A percentile compares a stretch with the other conserved stretches of the same genome.
Evolutionary conservation across 2,329 filamentous ascomycete genomes (phyloP).

Genomic region (Clarireedia hainanense): DNA sequence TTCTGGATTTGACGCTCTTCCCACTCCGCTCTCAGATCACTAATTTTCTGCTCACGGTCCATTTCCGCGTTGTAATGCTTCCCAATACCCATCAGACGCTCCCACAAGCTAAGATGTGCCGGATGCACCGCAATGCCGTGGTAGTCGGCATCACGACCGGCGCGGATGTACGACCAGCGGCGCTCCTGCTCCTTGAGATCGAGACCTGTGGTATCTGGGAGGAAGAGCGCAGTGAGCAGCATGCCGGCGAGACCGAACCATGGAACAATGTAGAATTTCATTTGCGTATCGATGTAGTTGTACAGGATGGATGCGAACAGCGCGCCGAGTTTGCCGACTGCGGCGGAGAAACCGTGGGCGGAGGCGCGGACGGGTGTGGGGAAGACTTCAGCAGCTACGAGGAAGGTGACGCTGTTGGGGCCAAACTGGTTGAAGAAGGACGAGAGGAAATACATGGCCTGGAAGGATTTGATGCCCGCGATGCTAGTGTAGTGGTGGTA

Average conservation of each 20-base stretch:
- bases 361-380: constrained; percentile 88
- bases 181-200: constrained; percentile 97
- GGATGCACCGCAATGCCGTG: constrained; percentile 90
- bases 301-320: constrained; percentile 82
- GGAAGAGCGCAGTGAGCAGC: constrained; percentile 73
- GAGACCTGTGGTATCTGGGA: constrained; percentile 94
- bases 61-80: constrained; percentile 77
- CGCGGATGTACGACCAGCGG: constrained; percentile 79
- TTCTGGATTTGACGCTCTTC: constrained; percentile 44
- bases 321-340: constrained; percentile 80
- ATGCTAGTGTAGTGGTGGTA: constrained; percentile 73
- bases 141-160: constrained; percentile 72
- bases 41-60: constrained; percentile 78
- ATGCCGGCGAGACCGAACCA: constrained; percentile 92
- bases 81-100: constrained; percentile 68
- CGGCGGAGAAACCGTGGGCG: constrained; percentile 91
- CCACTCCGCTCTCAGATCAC: constrained; percentile 67
- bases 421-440: constrained; percentile 99
- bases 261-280: constrained; percentile 85
- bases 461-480: constrained; percentile 75
- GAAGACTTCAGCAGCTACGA: constrained; percentile 93
- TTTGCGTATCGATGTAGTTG: constrained; percentile 83
- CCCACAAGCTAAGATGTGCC: constrained; percentile 80
- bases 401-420: constrained; percentile 87
- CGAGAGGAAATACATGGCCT: constrained; percentile 96